Conservation (phyloP, 371 early-diverging fungal species). For the Actinomortierella wolfii region DNA sequence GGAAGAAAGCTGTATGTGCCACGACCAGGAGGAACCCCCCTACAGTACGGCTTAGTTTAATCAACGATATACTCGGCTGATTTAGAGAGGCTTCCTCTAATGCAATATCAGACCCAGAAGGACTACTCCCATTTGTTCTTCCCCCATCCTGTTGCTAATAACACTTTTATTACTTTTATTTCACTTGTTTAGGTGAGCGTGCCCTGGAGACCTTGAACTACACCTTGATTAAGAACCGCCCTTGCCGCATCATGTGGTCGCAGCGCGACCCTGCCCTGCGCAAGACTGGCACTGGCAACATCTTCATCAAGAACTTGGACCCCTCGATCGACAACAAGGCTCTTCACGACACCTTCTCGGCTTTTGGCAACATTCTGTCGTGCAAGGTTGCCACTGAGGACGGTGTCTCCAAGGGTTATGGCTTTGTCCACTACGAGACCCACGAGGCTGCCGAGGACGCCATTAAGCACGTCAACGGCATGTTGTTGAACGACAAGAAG, state of each 20-base stretch:
- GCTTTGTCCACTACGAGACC: conserved; percentile 99
- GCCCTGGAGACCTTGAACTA: conserved; percentile 96
- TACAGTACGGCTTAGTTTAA: no score
- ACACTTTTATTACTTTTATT: neutral
- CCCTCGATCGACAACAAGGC: conserved; percentile 91
- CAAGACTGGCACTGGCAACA: conserved; percentile 94
- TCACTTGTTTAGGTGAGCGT: conserved; percentile 76
- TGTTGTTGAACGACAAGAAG: conserved; percentile 97
- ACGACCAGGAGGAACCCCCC: no score
- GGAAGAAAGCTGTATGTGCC: no score
- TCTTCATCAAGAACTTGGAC: conserved; percentile 99
- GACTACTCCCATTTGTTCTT: no score
- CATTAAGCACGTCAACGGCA: conserved; percentile 98
- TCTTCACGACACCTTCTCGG: conserved; percentile 98
- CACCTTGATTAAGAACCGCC: conserved; percentile 89
- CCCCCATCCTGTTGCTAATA: no score
- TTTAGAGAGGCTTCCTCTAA: no score
- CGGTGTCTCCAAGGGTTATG: conserved; percentile 94
- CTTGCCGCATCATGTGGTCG: conserved; percentile 99
- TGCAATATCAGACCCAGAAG: no score
- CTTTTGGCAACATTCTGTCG: conserved; percentile 97
- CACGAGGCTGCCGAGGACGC: conserved; percentile 95
- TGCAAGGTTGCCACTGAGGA: conserved; percentile 98
- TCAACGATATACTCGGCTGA: no score
- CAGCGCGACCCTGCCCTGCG: conserved; percentile 98